Evolutionary conservation across 192 early-diverging fungal species (phyloP).

Genomic region (Globomyces pollinis-pini): DNA sequence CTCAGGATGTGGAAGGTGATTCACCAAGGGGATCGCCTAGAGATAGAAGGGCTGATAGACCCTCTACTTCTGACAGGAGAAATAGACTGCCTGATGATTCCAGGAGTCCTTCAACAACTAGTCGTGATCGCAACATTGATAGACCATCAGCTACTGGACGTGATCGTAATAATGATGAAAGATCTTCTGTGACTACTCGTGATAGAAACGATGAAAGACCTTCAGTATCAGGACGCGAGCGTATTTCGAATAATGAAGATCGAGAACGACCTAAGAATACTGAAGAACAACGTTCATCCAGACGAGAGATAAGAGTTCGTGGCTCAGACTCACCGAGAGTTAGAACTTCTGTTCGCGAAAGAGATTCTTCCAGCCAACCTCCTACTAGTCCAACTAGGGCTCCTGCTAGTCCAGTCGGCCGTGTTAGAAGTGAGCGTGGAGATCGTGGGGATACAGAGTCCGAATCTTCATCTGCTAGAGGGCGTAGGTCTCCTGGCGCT

Average conservation of each 20-base stretch:
- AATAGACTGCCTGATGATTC: too few species aligned
- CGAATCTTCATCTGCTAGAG: not conserved
- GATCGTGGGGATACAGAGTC: not conserved
- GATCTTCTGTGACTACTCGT: too few species aligned
- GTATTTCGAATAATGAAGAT: too few species aligned
- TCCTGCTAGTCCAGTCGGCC: not conserved
- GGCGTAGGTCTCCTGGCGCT: too few species aligned
- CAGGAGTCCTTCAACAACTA: not conserved
- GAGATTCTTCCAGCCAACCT: not conserved
- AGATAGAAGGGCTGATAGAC: too few species aligned
- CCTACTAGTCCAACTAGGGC: not conserved
- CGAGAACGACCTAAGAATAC: not conserved
- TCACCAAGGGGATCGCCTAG: too few species aligned
- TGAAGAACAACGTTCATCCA: not conserved
- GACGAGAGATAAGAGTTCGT: not conserved
- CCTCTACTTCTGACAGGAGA: too few species aligned
- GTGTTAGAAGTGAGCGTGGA: not conserved
- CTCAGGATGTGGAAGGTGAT: too few species aligned
- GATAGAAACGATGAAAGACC: not conserved
- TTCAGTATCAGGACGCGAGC: not conserved
- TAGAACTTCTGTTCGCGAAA: not conserved
- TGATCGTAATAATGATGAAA: too few species aligned
- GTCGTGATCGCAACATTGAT: not conserved
- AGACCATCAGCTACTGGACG: not conserved
- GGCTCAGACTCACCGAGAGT: not conserved